These are phyloP conservation scores for Plasmodium chabaudi DNA, from an alignment of 169 alveolate genomes.

Conservation along the genomic window DNA sequence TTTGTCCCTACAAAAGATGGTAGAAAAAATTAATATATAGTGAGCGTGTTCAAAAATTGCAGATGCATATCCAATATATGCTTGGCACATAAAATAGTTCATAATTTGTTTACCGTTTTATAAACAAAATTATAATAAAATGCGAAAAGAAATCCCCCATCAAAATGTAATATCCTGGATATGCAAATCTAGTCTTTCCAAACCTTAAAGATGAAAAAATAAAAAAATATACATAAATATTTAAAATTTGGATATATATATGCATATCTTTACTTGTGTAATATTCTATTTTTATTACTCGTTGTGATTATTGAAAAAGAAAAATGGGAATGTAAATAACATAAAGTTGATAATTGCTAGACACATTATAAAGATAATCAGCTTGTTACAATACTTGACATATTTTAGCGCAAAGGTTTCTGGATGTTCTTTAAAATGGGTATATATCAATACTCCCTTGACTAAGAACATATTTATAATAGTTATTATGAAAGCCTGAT, in stretches of 20 bases:
- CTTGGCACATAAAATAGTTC: neutral
- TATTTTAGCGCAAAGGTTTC: slow-evolving; percentile 47
- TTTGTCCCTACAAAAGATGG: slow-evolving; percentile 28
- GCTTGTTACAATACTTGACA: slow-evolving; percentile 46
- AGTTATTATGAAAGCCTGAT: slow-evolving; percentile 33
- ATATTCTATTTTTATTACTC: slow-evolving; percentile 20
- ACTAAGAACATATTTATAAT: slow-evolving; percentile 33
- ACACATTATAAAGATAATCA: slow-evolving; percentile 28
- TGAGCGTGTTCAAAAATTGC: neutral
- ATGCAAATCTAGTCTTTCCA: slow-evolving; percentile 16
- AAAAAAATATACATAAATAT: slow-evolving; percentile 20
- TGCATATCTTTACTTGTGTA: neutral
- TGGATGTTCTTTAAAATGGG: slow-evolving; percentile 64
- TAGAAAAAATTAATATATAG: neutral
- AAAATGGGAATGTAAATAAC: slow-evolving; percentile 17
- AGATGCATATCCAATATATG: neutral
- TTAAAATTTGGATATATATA: neutral
- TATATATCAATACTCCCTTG: slow-evolving; percentile 24
- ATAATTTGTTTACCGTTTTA: slow-evolving; percentile 51
- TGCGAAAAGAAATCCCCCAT: slow-evolving; percentile 49
- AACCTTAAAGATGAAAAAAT: slow-evolving; percentile 18
- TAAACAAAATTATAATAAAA: slow-evolving; percentile 30
- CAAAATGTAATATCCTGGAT: slow-evolving; percentile 55
- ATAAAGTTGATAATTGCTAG: slow-evolving; percentile 13
- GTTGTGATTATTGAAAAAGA: slow-evolving; percentile 28